phyloP scores from a whole-genome alignment of 257 asterid genomes.

The Ligustrum vulgare region DNA sequence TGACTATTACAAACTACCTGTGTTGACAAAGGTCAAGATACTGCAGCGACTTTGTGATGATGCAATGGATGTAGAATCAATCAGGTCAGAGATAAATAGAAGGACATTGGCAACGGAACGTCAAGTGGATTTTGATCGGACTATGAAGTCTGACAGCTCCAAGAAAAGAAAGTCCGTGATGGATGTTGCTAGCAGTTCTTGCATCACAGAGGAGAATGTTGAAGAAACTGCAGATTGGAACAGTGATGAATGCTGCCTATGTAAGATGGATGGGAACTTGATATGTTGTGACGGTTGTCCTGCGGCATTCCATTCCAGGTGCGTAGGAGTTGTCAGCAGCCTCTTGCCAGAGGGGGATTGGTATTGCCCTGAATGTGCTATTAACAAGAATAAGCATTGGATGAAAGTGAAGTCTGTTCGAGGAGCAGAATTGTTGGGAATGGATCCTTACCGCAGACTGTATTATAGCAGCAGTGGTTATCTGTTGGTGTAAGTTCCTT shows the following conservation, averaged over 20 bases:
- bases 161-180: constrained; percentile 54
- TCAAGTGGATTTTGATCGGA: constrained; percentile 49
- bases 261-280: constrained; percentile 93
- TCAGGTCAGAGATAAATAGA: constrained; percentile 69
- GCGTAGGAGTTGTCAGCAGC: constrained; percentile 82
- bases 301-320: constrained; percentile 91
- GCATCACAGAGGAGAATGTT: constrained; percentile 61
- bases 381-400: constrained; percentile 66
- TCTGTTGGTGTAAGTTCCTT: constrained; percentile 83
- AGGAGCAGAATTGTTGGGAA: constrained; percentile 78
- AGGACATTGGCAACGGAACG: constrained; percentile 62
- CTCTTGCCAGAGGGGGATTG: constrained; percentile 97
- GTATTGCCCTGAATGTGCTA: constrained; percentile 94
- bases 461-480: constrained; percentile 81
- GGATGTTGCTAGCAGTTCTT: constrained; percentile 57
- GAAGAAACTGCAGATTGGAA: constrained; percentile 68
- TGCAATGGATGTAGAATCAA: constrained; percentile 69
- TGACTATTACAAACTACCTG: constrained; percentile 69
- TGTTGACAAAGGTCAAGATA: constrained; percentile 71
- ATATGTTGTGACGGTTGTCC: constrained; percentile 99
- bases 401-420: constrained; percentile 62
- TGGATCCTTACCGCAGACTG: constrained; percentile 74
- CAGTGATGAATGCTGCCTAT: constrained; percentile 91
- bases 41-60: constrained; percentile 90
- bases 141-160: constrained; percentile 41